Evolutionary conservation across 2,329 filamentous ascomycete genomes (phyloP), one percentile per base, ranked within the genome.

Genomic region (Penicillium freii): DNA sequence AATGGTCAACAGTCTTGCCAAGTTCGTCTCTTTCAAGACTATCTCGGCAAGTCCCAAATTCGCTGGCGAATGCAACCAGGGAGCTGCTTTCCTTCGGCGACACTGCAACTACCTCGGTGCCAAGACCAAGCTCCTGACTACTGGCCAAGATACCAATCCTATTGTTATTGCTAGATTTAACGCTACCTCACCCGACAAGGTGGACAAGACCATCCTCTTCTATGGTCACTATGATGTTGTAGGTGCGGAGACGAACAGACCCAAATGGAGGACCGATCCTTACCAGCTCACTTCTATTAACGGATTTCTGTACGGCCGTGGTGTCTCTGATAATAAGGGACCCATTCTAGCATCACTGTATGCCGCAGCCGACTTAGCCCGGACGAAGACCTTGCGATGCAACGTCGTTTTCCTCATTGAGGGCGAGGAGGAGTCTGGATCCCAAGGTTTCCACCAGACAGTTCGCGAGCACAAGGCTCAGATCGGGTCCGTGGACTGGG

Each of bases 181-280:
- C 44, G 92, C 94, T 87, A 73, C 85, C 82, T 59, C 82, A 11
- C 84, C 86, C 1, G 78, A 84, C 0, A 81, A 84, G 27, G 80
- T 84, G 27, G 84, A 90, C 19, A 96, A 94, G 76, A 92, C 91
- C 31, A 90, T 97, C 9, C 78, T 99, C 0, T 99, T 99, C 72
- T 99, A 99, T 69, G 94, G 95, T 0, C 94, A 99, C 72, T 99
- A 99, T 78, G 94, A 99, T 70, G 92, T 99, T 2, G 94, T 99
- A 4, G 85, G 92, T 0, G 94, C 94, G 0, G 91, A 96, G 64
- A 87, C 88, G 38, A 89, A 89, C 61, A 86, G 88, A 56, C 84
- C 85, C 38, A 93, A 91, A 64, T 99, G 94, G 94, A 82, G 85
- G 39, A 87, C 86, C 1, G 90, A 97, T 62, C 95, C 94, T 0